Evolutionary conservation across 352 stramenopile species (phyloP), one percentile per base, ranked within the genome.

Genomic region (Globisporangium lucens): DNA sequence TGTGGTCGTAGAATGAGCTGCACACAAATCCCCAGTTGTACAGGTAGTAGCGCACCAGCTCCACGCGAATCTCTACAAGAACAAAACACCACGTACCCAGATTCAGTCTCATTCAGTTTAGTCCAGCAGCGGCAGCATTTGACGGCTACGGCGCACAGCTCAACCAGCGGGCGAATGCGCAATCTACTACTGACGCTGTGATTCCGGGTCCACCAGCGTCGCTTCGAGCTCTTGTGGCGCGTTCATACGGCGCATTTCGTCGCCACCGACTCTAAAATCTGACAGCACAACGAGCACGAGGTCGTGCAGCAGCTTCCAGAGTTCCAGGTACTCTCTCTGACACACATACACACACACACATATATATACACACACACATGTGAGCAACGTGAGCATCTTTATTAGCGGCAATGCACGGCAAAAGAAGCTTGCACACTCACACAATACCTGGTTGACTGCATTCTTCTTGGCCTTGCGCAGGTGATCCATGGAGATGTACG

Each of bases 1-100:
- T 33, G 12, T 65, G 36, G 12, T 51, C 58, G 53, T 87, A 93
- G 58, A 93, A 87, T 0, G 65, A 15, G 15, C 41, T 41, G 51
- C 70, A 87, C 0, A 86, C 75, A 60, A 91, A 93, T 2, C 83
- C 81, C 83, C 83, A 90, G 12, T 89, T 72, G 65, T 89, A 86
- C 9, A 93, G 63, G 30, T 90, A 89, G 68, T 80, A 80, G 13
- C 74, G 74, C 51, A 78, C 74, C 15, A 91, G 61, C 55, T 93
- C 81, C 52, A 75, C 73, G 33, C 71, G 77, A 29, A 74, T 46
- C 3, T 60, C 75, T 80, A n/a, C 9, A 60, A 30, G 5, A 33
- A 33, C 30, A 33, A 33, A 33, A 5, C 30, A 5, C 0, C 30
- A 52, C 1, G 35, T 15, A 61, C 4, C 5, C 51, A 57, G 35